Percentiles rank a stretch among this genome's conserved stretches.
phyloP scores from a whole-genome alignment of 148 eudicot genomes.

The Fagopyrum esculentum region DNA sequence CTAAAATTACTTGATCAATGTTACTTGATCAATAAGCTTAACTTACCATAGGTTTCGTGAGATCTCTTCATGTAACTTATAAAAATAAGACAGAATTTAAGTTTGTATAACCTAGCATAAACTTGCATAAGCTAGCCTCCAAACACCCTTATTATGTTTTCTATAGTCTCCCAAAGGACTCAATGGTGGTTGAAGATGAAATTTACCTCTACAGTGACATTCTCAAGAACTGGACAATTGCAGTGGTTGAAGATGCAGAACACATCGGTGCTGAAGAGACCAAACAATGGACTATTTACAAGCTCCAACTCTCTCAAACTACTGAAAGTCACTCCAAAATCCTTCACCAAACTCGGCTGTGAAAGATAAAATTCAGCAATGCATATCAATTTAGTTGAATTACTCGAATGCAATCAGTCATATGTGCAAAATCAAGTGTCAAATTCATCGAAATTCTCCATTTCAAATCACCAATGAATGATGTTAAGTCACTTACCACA shows the following conservation, averaged over 20 bases:
- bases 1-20: too few species aligned
- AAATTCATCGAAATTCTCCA: not conserved
- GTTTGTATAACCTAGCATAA: too few species aligned
- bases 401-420: too few species aligned
- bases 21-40: too few species aligned
- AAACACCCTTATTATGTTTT: too few species aligned
- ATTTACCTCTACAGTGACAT: slow-evolving; percentile 23
- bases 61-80: too few species aligned
- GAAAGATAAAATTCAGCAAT: not conserved
- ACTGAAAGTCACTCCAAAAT: slow-evolving; percentile 22
- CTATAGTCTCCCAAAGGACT: too few species aligned
- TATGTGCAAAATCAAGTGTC: not conserved
- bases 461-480: not conserved
- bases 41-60: too few species aligned
- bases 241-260: slow-evolving; percentile 33
- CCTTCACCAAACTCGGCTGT: slow-evolving; percentile 36
- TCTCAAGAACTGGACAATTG: slow-evolving; percentile 24
- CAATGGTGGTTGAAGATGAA: not conserved
- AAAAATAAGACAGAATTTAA: too few species aligned
- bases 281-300: slow-evolving; percentile 31
- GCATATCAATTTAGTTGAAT: not conserved
- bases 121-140: too few species aligned
- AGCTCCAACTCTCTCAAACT: slow-evolving; percentile 25
- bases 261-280: slow-evolving; percentile 32
- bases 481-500: slow-evolving; percentile 22